Percentiles rank a stretch among this genome's conserved stretches.
phyloP scores from a whole-genome alignment of 78 protist species.

The Mastigamoeba balamuthi region DNA sequence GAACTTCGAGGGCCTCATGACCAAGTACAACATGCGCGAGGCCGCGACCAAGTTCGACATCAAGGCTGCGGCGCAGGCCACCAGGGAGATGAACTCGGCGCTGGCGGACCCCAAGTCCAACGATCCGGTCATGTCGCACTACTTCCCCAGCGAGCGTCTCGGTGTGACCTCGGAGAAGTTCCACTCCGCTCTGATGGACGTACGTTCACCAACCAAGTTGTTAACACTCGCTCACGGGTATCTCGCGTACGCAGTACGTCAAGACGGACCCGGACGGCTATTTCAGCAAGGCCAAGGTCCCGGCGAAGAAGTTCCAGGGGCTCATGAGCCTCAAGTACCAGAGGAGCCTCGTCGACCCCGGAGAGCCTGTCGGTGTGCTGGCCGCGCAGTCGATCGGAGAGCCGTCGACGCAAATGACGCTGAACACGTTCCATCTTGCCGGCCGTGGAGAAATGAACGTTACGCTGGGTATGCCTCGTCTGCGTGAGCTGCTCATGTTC shows the following conservation, averaged over 20 bases:
- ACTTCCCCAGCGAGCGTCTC: neutral
- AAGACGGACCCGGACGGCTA: conserved; percentile 15
- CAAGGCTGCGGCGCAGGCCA: neutral
- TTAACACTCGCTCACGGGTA: neutral
- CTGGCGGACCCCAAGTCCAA: too few relatives aligned
- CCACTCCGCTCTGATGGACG: neutral
- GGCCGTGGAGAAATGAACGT: conserved; percentile 84
- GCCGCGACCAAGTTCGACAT: neutral
- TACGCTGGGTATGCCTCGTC: conserved; percentile 94
- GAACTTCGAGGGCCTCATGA: conserved; percentile 40
- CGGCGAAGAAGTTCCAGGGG: conserved; percentile 32
- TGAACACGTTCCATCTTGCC: conserved; percentile 94
- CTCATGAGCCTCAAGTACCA: conserved; percentile 60
- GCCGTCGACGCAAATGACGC: conserved; percentile 98
- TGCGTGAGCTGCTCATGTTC: conserved; percentile 80
- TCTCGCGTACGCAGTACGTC: conserved; percentile 13
- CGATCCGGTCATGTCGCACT: neutral
- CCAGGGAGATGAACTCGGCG: neutral
- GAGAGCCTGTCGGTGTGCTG: conserved; percentile 88
- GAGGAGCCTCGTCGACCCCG: conserved; percentile 57
- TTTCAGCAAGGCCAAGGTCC: conserved; percentile 7
- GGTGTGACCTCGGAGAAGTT: neutral
- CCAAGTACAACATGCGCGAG: neutral
- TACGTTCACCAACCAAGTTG: neutral
- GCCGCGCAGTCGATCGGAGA: conserved; percentile 97